phyloP scores from a whole-genome alignment of 2,329 filamentous ascomycete genomes.

The Alternaria novae-zelandiae region DNA sequence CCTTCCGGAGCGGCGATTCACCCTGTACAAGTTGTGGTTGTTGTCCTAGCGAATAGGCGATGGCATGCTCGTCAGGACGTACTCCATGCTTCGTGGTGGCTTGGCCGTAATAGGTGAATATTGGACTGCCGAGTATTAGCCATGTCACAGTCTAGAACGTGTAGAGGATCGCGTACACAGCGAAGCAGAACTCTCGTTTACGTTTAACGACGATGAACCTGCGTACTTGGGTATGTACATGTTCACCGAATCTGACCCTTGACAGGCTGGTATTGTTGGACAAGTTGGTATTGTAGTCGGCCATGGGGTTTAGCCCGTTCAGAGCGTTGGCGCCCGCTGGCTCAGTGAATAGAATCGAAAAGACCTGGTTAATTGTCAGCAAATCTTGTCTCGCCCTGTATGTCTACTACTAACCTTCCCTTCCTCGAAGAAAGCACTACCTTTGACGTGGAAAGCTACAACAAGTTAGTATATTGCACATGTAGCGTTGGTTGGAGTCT shows the following conservation, averaged over 20 bases:
- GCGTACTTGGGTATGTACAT: slow-evolving; percentile 16
- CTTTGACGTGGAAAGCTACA: slow-evolving; percentile 2
- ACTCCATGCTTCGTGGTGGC: slow-evolving; percentile 1
- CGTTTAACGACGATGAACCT: slow-evolving; percentile 18
- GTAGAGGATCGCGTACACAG: not conserved
- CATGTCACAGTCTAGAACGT: not conserved
- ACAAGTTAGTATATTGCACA: not conserved
- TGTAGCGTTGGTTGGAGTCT: fast-evolving
- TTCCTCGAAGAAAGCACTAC: slow-evolving; percentile 1
- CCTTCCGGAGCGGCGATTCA: not conserved
- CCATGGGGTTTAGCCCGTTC: not conserved
- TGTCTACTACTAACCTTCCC: not conserved
- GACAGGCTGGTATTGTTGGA: slow-evolving; percentile 11
- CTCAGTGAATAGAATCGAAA: slow-evolving; percentile 16
- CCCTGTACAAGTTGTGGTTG: not conserved
- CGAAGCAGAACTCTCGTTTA: slow-evolving; percentile 19
- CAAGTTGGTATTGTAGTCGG: slow-evolving; percentile 8
- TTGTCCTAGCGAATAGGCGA: not conserved
- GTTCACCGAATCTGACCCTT: slow-evolving; percentile 1
- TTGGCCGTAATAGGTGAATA: not conserved
- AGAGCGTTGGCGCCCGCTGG: not conserved
- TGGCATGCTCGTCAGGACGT: not conserved
- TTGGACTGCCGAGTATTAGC: not conserved
- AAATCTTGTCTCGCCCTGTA: not conserved
- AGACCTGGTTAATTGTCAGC: not conserved